Evolutionary conservation across 2,329 filamentous ascomycete species (phyloP).

Genomic region (Fusarium pseudocircinatum): DNA sequence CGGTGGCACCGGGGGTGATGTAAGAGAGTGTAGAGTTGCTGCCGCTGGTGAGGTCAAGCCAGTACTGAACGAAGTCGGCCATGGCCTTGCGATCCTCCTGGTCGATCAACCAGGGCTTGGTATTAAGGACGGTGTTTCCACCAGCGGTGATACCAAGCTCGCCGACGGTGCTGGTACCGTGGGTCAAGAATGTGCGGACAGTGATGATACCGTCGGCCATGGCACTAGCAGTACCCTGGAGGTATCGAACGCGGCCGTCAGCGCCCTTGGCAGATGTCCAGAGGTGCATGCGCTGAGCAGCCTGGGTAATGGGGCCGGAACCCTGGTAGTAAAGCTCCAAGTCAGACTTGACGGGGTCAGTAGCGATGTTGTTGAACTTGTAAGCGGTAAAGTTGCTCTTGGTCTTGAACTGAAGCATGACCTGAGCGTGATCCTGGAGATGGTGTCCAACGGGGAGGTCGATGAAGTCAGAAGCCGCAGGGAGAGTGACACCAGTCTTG

Average conservation of each 20-base stretch:
- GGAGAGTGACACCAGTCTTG: slow-evolving; percentile 62
- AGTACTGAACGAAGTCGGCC: slow-evolving; percentile 40
- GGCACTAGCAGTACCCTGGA: slow-evolving; percentile 40
- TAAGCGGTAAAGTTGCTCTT: slow-evolving; percentile 40
- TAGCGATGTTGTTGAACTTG: slow-evolving; percentile 38
- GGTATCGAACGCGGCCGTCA: slow-evolving; percentile 37
- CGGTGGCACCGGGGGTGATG: slow-evolving; percentile 34
- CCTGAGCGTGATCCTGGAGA: slow-evolving; percentile 63
- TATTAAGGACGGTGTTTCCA: slow-evolving; percentile 42
- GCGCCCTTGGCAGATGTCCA: slow-evolving; percentile 40
- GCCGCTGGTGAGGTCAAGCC: slow-evolving; percentile 32
- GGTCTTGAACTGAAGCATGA: slow-evolving; percentile 43
- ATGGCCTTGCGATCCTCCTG: slow-evolving; percentile 40
- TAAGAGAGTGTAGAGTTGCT: slow-evolving; percentile 39
- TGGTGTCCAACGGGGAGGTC: slow-evolving; percentile 67
- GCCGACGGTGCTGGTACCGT: slow-evolving; percentile 37
- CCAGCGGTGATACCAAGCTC: slow-evolving; percentile 39
- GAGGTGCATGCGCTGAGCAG: slow-evolving; percentile 42
- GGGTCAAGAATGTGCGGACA: slow-evolving; percentile 38
- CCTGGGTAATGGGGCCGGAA: slow-evolving; percentile 41
- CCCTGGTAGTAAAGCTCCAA: slow-evolving; percentile 41
- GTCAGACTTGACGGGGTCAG: slow-evolving; percentile 22
- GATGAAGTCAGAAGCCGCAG: slow-evolving; percentile 61
- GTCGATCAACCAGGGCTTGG: slow-evolving; percentile 43
- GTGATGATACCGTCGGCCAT: slow-evolving; percentile 40